These are phyloP conservation scores for Rhodotorula sp. DNA, from an alignment of 1,284 basidiomycete genomes.

Conservation along the genomic window DNA sequence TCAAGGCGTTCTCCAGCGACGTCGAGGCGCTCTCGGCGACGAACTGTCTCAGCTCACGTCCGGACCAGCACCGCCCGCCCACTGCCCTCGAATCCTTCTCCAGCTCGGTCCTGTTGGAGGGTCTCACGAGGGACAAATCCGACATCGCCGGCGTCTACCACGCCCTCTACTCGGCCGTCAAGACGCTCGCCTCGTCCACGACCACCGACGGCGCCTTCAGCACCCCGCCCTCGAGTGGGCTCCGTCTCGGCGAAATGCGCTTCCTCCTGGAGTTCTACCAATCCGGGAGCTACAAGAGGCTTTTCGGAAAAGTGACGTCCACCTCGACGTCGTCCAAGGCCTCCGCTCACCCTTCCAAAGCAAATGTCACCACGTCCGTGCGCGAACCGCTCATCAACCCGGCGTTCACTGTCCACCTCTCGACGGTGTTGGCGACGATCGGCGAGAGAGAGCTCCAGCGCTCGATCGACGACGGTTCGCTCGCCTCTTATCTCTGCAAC, in stretches of 20 bases:
- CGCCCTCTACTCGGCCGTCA: conserved; percentile 59
- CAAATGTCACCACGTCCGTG: neutral
- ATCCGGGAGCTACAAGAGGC: conserved; percentile 8
- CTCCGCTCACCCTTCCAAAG: too few relatives aligned
- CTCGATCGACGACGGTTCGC: too few relatives aligned
- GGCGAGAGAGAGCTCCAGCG: neutral
- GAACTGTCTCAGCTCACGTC: conserved; percentile 32
- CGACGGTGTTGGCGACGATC: neutral
- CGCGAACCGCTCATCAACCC: conserved; percentile 29
- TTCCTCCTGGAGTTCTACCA: conserved; percentile 33
- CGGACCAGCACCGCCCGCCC: conserved; percentile 56
- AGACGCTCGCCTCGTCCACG: conserved; percentile 40
- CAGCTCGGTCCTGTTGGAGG: conserved; percentile 77
- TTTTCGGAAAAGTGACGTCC: conserved; percentile 8
- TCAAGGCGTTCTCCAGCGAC: conserved; percentile 72
- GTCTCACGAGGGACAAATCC: conserved; percentile 82
- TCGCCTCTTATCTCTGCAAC: neutral
- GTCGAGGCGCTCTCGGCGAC: conserved; percentile 49
- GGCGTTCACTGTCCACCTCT: conserved; percentile 29
- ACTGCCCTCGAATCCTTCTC: conserved; percentile 68
- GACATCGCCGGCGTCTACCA: conserved; percentile 71
- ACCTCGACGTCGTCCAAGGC: neutral
- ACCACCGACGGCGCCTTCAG: neutral
- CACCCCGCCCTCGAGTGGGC: neutral
- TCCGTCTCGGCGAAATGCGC: conserved; percentile 17